Evolutionary conservation across 2,329 filamentous ascomycete species (phyloP).

Genomic region (Mariannaea elegans): DNA sequence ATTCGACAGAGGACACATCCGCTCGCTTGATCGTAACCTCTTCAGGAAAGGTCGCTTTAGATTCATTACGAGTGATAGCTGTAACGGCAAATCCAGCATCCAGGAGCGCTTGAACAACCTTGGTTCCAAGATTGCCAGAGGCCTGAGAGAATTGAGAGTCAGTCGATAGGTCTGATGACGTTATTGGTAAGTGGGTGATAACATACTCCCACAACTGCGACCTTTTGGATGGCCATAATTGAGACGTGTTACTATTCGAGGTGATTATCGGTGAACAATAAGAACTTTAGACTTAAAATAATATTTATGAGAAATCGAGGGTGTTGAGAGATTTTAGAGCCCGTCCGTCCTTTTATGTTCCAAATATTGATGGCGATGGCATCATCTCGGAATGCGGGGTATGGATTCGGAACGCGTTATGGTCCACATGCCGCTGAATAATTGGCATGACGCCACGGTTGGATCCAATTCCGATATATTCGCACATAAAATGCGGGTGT

Average conservation of each 20-base stretch:
- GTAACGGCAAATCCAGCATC: constrained; percentile 18
- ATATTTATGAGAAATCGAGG: neutral
- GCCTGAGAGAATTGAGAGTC: neutral
- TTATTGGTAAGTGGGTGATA: neutral
- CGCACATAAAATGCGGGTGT: too few relatives aligned
- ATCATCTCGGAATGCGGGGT: constrained; percentile 16
- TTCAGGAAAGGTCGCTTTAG: constrained; percentile 20
- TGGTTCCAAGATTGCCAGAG: constrained; percentile 13
- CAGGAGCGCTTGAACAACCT: constrained; percentile 12
- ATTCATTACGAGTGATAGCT: constrained; percentile 20
- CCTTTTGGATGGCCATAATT: constrained; percentile 16
- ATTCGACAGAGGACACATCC: constrained; percentile 10
- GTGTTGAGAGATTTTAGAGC: neutral
- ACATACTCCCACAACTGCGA: constrained; percentile 14
- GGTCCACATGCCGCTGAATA: constrained; percentile 13
- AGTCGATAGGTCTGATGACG: neutral
- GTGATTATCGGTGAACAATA: neutral
- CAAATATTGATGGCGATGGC: neutral
- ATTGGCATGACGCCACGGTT: constrained; percentile 12
- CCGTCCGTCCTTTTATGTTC: neutral
- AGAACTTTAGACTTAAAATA: neutral
- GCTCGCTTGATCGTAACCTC: constrained; percentile 13
- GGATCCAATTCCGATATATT: constrained; percentile 9
- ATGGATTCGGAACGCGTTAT: constrained; percentile 1
- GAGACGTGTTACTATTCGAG: neutral